Evolutionary conservation across 2,329 filamentous ascomycete genomes (phyloP).

Genomic region (Trichophyton rubrum): DNA sequence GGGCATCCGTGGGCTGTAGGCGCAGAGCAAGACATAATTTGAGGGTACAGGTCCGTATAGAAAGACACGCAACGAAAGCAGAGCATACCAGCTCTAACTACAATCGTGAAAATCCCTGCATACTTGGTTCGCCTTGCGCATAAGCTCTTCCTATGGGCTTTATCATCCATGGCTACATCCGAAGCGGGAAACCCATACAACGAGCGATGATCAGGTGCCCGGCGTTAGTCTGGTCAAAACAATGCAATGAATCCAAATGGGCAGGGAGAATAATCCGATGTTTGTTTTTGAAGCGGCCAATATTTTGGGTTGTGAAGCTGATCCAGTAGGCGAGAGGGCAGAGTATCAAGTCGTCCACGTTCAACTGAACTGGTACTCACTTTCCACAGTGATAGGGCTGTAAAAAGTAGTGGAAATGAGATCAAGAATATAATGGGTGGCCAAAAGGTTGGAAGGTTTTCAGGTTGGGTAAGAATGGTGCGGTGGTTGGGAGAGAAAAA

Average conservation of each 20-base stretch:
- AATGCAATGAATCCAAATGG: slow-evolving; percentile 12
- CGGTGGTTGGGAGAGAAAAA: slow-evolving; percentile 6
- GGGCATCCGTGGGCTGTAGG: neutral
- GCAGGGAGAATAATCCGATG: slow-evolving; percentile 10
- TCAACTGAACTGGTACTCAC: neutral
- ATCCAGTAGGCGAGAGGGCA: slow-evolving; percentile 2
- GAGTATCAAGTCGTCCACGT: slow-evolving; percentile 8
- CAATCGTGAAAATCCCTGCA: neutral
- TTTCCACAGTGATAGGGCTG: neutral
- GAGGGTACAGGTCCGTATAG: slow-evolving; percentile 15
- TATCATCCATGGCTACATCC: neutral
- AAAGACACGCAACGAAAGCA: slow-evolving; percentile 8
- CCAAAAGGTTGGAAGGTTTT: neutral
- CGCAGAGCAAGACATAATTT: slow-evolving; percentile 8
- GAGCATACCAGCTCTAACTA: slow-evolving; percentile 5
- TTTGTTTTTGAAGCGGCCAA: slow-evolving; percentile 4
- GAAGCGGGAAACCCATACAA: neutral
- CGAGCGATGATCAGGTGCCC: neutral
- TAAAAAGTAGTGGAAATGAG: neutral
- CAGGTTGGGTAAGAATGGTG: slow-evolving; percentile 4
- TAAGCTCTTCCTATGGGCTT: neutral
- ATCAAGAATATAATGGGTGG: neutral
- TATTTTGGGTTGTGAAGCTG: slow-evolving; percentile 4
- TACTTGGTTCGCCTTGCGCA: neutral
- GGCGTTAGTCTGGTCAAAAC: neutral